These are phyloP conservation scores for Ganoderma sp. DNA, from an alignment of 1,284 basidiomycete genomes.

Conservation along the genomic window DNA sequence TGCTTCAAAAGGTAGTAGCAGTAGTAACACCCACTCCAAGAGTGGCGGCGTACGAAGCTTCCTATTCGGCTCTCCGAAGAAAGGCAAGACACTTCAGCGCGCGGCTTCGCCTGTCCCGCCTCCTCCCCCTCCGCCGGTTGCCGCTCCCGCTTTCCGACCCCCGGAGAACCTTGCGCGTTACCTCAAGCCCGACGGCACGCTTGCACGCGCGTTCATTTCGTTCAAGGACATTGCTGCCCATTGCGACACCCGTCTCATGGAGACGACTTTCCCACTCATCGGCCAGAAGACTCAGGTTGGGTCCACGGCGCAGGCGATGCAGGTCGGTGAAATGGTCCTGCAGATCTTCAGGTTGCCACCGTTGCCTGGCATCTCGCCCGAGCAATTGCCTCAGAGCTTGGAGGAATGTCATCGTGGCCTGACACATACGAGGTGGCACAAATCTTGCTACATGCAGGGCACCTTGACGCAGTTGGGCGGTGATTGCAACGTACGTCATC, in stretches of 20 bases:
- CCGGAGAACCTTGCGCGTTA: slow-evolving; percentile 82
- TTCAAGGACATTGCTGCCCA: slow-evolving; percentile 84
- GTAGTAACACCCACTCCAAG: slow-evolving; percentile 12
- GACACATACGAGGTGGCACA: slow-evolving; percentile 89
- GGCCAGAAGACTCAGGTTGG: slow-evolving; percentile 70
- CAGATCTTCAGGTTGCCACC: slow-evolving; percentile 92
- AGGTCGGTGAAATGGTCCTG: slow-evolving; percentile 81
- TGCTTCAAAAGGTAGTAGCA: slow-evolving; percentile 50
- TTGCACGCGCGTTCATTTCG: slow-evolving; percentile 82
- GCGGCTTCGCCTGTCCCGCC: slow-evolving; percentile 40
- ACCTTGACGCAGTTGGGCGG: slow-evolving; percentile 93
- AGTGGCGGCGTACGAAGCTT: slow-evolving; percentile 69
- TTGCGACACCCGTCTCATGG: slow-evolving; percentile 84
- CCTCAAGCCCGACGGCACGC: slow-evolving; percentile 78
- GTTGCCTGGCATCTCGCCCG: slow-evolving; percentile 78
- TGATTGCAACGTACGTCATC: slow-evolving; percentile 77
- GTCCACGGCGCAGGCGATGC: slow-evolving; percentile 61
- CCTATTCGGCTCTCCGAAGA: slow-evolving; percentile 78
- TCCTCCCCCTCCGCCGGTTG: slow-evolving; percentile 43
- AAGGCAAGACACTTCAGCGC: slow-evolving; percentile 49
- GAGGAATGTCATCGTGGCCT: slow-evolving; percentile 93
- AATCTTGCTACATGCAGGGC: slow-evolving; percentile 91
- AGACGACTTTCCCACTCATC: slow-evolving; percentile 85
- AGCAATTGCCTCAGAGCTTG: slow-evolving; percentile 87
- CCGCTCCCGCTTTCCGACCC: slow-evolving; percentile 41